Conservation (phyloP, 768 basidiomycete genomes). For the Boletus rufocinnamomeus region DNA sequence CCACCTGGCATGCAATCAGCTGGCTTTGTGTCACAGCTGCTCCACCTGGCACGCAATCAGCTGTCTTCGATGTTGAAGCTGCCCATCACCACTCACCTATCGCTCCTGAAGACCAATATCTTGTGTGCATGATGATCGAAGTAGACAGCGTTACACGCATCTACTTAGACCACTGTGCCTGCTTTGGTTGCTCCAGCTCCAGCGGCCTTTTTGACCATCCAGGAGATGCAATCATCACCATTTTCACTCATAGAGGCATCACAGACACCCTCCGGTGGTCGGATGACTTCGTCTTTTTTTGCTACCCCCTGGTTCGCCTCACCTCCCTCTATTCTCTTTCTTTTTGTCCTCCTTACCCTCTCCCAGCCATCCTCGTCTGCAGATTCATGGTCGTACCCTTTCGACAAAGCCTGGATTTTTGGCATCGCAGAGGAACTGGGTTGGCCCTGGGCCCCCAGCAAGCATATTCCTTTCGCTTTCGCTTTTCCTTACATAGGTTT, state of each 20-base stretch:
- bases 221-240: neutral
- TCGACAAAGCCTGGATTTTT: too few relatives aligned
- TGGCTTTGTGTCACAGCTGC: neutral
- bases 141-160: neutral
- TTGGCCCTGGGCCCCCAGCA: too few relatives aligned
- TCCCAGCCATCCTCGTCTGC: too few relatives aligned
- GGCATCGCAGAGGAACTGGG: too few relatives aligned
- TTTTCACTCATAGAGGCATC: neutral
- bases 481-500: too few relatives aligned
- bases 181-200: neutral
- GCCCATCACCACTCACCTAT: neutral
- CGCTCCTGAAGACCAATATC: neutral
- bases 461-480: too few relatives aligned
- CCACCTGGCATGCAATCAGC: too few relatives aligned
- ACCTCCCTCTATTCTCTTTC: too few relatives aligned
- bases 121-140: neutral
- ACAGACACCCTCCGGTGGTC: neutral
- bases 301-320: neutral
- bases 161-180: neutral
- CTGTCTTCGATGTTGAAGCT: neutral
- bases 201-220: neutral
- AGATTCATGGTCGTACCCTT: too few relatives aligned
- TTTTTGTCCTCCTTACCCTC: too few relatives aligned
- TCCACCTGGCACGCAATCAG: neutral
- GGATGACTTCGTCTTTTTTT: neutral